Evolutionary conservation across 1,284 basidiomycete species (phyloP), one percentile per base, ranked within the genome.

Genomic region (Athelia sp.): DNA sequence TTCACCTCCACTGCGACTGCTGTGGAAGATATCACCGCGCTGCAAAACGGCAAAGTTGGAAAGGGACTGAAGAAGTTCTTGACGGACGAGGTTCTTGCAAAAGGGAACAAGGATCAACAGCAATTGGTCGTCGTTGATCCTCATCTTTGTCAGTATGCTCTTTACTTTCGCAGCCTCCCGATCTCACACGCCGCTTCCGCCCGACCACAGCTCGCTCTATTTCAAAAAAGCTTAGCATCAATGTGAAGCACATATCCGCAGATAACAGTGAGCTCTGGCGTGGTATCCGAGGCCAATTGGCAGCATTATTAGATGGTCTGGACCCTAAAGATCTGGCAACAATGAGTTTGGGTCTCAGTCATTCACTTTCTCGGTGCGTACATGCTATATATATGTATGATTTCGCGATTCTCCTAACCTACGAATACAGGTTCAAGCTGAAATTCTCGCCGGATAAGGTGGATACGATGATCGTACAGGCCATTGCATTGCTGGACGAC

Each of bases 371-470:
- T 53, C 84, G 91, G 90, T 90, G 56, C 50, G 71, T 63, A 38
- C 35, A 29, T 19, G 35, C 23, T 35, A 13, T 31, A 23, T 47
- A 29, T 47, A 45, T 53, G 23, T 38, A 47, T 22, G 23, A 46
- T 42, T 13, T 29, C 4, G 13, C 26, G 45, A 50, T 49, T 17
- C 15, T 49, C 18, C 23, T 32, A 45, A 17, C 13, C 22, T 45
- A 15, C 40, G n/a, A 31, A 17, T 47, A 10, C 56, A 94, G 95
- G 54, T 99, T 96, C 77, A 99, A 99, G 79, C 82, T 99, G 64
- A 98, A 99, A 74, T 99, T 99, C 72, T 98, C 94, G 17, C 95
- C 96, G 4, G 96, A 99, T 76, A 98, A 98, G 73, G 95, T 99
- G 45, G 96, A 99, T 68, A 98, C 94, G 19, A 99, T 99, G 97